Evolutionary conservation across 1,284 basidiomycete species (phyloP), one percentile per base, ranked within the genome.

Genomic region (Rhodotorula glutinis): DNA sequence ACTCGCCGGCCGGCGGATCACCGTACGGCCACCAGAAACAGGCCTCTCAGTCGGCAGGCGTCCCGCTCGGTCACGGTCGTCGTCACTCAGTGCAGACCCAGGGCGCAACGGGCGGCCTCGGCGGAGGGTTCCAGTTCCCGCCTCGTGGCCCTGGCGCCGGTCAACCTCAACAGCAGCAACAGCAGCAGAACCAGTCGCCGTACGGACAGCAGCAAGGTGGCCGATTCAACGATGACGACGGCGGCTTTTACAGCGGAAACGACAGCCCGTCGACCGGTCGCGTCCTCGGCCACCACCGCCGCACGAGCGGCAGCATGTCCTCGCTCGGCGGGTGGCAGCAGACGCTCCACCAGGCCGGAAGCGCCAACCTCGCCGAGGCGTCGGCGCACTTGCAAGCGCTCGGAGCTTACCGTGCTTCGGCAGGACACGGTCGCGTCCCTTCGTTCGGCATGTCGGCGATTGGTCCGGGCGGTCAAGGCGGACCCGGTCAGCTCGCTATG

Each of bases 331-430:
- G 71, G 1, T 69, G 71, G 62, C 43, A 33, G 46, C 57, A 53
- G 55, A 65, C 57, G 17, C 33, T 70, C 14, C 62, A 61, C 63
- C 60, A 52, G 46, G 41, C 49, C 60, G 56, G 61, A 51, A 59
- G 59, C 16, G 67, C 75, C n/a, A 75, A 79, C 63, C 77, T 81
- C n/a, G 77, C 78, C 51, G 78, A 79, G 69, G 80, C 79, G 3
- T 92, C 95, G 78, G 92, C 93, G 16, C 96, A 99, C 79, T 83
- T 99, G 9, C 91, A 93, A 76, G 95, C 94, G 75, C 83, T 98
- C 57, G 92, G 96, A 77, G 93, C 97, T 77, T 98, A 98, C 84
- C 89, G 96, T 73, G 92, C 92, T 44, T 92, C 92, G 3, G 89
- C 92, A 19, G 93, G 96, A 71, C 95, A 98, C 79, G 87, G 91